Evolutionary conservation across 164 flowering plant genomes (phyloP), one percentile per base, ranked within the genome.

Genomic region (Magnolia changhungtana): DNA sequence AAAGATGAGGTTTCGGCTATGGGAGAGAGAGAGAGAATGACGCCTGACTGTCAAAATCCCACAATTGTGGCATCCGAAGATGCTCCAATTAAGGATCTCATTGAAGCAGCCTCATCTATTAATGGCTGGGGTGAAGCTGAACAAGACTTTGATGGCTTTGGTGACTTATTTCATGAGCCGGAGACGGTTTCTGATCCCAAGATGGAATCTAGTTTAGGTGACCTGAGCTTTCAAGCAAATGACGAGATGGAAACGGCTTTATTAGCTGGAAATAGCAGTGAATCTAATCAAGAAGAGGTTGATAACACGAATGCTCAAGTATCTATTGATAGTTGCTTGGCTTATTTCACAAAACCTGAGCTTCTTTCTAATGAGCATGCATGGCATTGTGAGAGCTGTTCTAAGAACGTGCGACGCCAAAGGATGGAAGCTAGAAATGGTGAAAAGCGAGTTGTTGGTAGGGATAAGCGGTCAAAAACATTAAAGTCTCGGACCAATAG

Each of bases 321-420:
- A 13, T 92, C 98, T 20, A 80, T 96, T 23, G 97, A 91, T 82
- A 86, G 87, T 63, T 96, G 99, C 81, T 82, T 96, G 88, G 80
- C 87, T 63, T 84, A 80, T 82, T 94, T 91, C 77, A 86, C 83
- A 72, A 91, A 90, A 80, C 92, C 90, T 13, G 99, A 96, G 81
- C 88, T 89, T 80, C 95, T 96, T 31, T 79, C 90, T 27, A 76
- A 87, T 79, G 98, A 92, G 76, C 95, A 94, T 85, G 98, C 88
- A 66, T 96, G 97, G 97, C 84, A 90, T 75, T 96, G 99, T 85
- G 99, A 89, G 73, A 87, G 82, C 69, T 96, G 99, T 79, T 86
- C 97, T 1, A 94, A 87, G 79, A 74, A 50, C 78, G 63, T 86
- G 59, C 85, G 20, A 52, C 82, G 66, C 6, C 83, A 86, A 76